Conservation (phyloP, 306 rosid genomes). For the Vigna reflexopilosa region DNA sequence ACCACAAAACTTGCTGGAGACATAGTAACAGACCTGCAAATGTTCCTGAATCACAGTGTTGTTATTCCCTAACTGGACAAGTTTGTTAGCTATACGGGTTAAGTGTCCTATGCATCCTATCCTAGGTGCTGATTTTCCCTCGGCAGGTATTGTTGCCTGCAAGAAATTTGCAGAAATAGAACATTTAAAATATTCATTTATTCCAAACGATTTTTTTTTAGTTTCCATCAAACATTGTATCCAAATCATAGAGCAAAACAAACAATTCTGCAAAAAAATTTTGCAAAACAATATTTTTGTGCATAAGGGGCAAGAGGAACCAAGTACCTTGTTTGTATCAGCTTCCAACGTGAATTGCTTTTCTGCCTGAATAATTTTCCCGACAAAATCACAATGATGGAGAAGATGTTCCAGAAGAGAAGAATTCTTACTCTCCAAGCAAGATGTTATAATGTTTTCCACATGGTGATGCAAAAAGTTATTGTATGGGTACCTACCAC, state of each 20-base stretch:
- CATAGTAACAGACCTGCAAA: slow-evolving; percentile 67
- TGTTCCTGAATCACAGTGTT: slow-evolving; percentile 68
- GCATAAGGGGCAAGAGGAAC: background rate
- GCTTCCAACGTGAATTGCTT: slow-evolving; percentile 65
- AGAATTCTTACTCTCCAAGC: slow-evolving; percentile 91
- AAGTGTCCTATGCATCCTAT: slow-evolving; percentile 93
- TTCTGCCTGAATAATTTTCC: slow-evolving; percentile 80
- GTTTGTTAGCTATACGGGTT: slow-evolving; percentile 92
- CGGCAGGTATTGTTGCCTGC: slow-evolving; percentile 88
- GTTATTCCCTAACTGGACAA: slow-evolving; percentile 75
- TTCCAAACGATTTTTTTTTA: background rate
- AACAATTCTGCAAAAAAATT: background rate
- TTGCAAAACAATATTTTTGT: background rate
- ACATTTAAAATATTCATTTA: slow-evolving; percentile 24
- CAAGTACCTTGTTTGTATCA: slow-evolving; percentile 66
- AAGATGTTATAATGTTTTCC: slow-evolving; percentile 78
- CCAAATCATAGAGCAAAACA: background rate
- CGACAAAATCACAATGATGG: slow-evolving; percentile 77
- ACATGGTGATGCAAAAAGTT: slow-evolving; percentile 95
- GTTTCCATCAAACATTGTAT: background rate
- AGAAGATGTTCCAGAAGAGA: slow-evolving; percentile 79
- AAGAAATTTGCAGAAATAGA: slow-evolving; percentile 38
- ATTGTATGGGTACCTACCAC: slow-evolving; percentile 88
- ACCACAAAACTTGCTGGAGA: slow-evolving; percentile 29
- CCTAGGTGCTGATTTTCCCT: slow-evolving; percentile 77